These are phyloP conservation scores for Exserohilum rostratum DNA, from an alignment of 2,329 filamentous ascomycete genomes.

Conservation along the genomic window DNA sequence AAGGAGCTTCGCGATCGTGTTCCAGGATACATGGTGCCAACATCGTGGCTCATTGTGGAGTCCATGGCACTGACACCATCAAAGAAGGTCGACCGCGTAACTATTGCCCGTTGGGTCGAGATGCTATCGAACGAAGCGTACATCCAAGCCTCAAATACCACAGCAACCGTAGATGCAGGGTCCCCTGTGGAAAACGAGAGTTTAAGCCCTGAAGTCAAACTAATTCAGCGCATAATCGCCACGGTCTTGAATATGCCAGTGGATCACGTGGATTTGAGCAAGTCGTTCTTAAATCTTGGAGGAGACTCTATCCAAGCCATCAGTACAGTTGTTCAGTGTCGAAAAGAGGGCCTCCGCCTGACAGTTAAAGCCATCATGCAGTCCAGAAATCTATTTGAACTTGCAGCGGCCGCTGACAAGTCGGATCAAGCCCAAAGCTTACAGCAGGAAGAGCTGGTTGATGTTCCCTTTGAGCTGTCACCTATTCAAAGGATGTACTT, in stretches of 20 bases:
- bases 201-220: neutral
- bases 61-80: neutral
- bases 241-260: neutral
- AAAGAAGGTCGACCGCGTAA: neutral
- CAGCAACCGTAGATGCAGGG: no score
- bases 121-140: neutral
- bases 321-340: neutral
- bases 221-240: neutral
- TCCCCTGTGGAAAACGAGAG: neutral
- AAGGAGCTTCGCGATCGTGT: neutral
- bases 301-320: slow-evolving; percentile 1
- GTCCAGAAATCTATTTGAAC: neutral
- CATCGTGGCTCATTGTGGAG: neutral
- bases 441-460: neutral
- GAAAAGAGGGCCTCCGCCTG: neutral
- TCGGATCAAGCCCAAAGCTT: neutral
- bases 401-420: neutral
- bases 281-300: neutral
- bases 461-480: slow-evolving; percentile 16
- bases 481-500: slow-evolving; percentile 25
- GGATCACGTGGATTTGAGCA: neutral
- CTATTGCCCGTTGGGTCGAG: neutral
- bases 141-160: neutral
- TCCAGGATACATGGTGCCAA: neutral
- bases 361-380: neutral